Conservation (phyloP, 2,329 filamentous ascomycete species). For the Akanthomyces muscarius region DNA sequence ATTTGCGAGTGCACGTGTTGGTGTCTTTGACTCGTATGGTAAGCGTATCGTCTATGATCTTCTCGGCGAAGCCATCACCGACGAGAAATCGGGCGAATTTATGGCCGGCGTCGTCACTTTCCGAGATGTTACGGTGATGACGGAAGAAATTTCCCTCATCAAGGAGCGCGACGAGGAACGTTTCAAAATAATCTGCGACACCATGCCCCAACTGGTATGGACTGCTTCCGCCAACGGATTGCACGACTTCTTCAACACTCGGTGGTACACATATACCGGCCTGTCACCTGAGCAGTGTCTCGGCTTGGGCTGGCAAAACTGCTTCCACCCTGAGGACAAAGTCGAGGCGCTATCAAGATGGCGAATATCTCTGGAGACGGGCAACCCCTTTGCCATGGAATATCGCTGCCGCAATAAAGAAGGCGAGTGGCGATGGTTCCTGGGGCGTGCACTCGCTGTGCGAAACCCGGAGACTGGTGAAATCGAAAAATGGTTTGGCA, state of each 20-base stretch:
- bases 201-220: slow-evolving; percentile 70
- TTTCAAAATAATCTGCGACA: slow-evolving; percentile 73
- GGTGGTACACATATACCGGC: slow-evolving; percentile 80
- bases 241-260: slow-evolving; percentile 69
- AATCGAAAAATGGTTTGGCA: slow-evolving; percentile 79
- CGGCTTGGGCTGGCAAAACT: slow-evolving; percentile 57
- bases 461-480: slow-evolving; percentile 59
- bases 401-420: slow-evolving; percentile 64
- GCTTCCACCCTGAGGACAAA: slow-evolving; percentile 70
- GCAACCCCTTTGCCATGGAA: slow-evolving; percentile 65
- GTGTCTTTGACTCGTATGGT: slow-evolving; percentile 53
- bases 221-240: slow-evolving; percentile 62
- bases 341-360: slow-evolving; percentile 51
- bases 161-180: slow-evolving; percentile 67
- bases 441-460: slow-evolving; percentile 67
- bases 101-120: slow-evolving; percentile 69
- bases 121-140: slow-evolving; percentile 68
- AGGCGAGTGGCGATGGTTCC: slow-evolving; percentile 75
- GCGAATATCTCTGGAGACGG: slow-evolving; percentile 60
- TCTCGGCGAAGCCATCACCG: slow-evolving; percentile 62
- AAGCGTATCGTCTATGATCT: slow-evolving; percentile 59
- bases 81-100: slow-evolving; percentile 66
- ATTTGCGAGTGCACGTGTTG: slow-evolving; percentile 57
- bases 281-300: slow-evolving; percentile 58
- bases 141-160: slow-evolving; percentile 64